Conservation (phyloP, 2,329 filamentous ascomycete species). For the Pseudogymnoascus sp. region DNA sequence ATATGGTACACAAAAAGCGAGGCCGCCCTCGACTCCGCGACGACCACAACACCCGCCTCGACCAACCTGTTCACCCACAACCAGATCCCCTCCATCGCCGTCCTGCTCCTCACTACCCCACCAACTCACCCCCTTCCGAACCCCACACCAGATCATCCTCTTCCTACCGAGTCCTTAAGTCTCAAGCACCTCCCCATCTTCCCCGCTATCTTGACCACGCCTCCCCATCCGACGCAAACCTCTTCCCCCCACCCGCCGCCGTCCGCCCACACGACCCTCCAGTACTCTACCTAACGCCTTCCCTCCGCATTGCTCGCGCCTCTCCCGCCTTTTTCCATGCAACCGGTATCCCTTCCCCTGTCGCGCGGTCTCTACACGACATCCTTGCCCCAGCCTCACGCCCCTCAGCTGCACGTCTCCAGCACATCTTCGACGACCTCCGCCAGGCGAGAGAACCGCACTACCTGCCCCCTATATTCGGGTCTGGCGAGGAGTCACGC, state of each 20-base stretch:
- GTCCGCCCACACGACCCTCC: slow-evolving; percentile 40
- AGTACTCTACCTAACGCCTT: slow-evolving; percentile 46
- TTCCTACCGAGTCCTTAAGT: slow-evolving; percentile 46
- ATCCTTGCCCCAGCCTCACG: slow-evolving; percentile 44
- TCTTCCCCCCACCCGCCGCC: slow-evolving; percentile 30
- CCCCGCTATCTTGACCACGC: slow-evolving; percentile 44
- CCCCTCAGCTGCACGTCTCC: slow-evolving; percentile 42
- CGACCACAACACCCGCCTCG: slow-evolving; percentile 53
- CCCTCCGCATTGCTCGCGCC: slow-evolving; percentile 48
- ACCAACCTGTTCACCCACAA: slow-evolving; percentile 37
- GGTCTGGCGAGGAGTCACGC: slow-evolving; percentile 43
- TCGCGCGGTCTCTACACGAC: slow-evolving; percentile 44
- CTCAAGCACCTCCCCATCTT: slow-evolving; percentile 40
- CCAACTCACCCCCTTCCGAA: slow-evolving; percentile 19
- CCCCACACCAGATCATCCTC: slow-evolving; percentile 23
- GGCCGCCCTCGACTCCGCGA: slow-evolving; percentile 70
- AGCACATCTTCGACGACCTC: slow-evolving; percentile 47
- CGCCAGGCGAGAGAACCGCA: slow-evolving; percentile 45
- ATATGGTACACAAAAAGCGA: slow-evolving; percentile 80
- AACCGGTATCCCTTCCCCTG: slow-evolving; percentile 39
- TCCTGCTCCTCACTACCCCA: slow-evolving; percentile 30
- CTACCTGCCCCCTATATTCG: slow-evolving; percentile 56
- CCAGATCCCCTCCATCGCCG: slow-evolving; percentile 31
- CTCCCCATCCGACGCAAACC: slow-evolving; percentile 39
- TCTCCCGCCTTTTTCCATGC: slow-evolving; percentile 48